Base-by-base conservation (phyloP, 225 moss, liverwort and hornwort species). In the Sphagnum contortum region DNA sequence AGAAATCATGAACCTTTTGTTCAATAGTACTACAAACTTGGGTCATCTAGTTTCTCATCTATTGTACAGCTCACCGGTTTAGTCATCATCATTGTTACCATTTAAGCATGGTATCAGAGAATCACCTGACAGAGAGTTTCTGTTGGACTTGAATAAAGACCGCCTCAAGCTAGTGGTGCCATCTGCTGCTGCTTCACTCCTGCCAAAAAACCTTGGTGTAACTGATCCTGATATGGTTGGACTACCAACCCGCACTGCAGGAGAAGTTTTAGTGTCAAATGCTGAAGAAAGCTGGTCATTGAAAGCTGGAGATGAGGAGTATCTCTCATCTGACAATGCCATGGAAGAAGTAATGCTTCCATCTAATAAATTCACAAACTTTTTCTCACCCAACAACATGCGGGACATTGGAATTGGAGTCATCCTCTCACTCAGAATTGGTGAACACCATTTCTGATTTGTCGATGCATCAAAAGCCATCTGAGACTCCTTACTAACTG, bases 161-260 rank as follows among this genome's bases (percentile, higher is more conserved):
- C 70, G 79, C 65, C 85, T 80, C 54, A 85, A 69, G 66, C 75
- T 77, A 29, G 29, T 29, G 29, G 29, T 29, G 29, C 29, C 29
- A 29, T 29, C 29, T 29, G 29, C 29, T 29, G 29, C 29, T 6
- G 62, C 70, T 48, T 69, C 76, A 45, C 76, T 67, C 62, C 73
- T 76, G 11, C 51, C 71, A 65, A 74, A 81, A 70, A 66, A 60
- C 60, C 70, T 62, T 48, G 61, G 64, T 4, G 64, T 67, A 2
- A 57, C 62, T 66, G 60, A 72, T 49, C 62, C 79, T 48, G 73
- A 63, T 45, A 70, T 4, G 10, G 66, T 71, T 9, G 83, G 78
- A 57, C 77, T 90, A 11, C 78, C 79, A 57, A 75, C 75, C 68
- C 80, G 66, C 53, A 85, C 65, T 6, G 76, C 74, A 45, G 81